Evolutionary conservation across 2,329 filamentous ascomycete species (phyloP).

Genomic region (Dryadomyces quercus-mongolicae): DNA sequence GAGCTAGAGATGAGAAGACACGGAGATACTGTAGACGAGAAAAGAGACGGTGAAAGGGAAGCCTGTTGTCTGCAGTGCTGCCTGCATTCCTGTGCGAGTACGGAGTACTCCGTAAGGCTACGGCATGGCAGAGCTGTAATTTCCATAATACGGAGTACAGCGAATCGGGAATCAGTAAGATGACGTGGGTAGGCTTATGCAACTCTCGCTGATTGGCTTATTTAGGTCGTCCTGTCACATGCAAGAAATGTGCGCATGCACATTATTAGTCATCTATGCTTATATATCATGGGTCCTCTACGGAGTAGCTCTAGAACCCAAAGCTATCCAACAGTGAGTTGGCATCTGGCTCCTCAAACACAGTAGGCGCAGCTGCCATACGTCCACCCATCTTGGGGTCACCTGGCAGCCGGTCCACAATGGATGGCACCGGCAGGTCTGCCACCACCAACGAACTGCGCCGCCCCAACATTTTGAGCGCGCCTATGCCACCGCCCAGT

Average conservation of each 20-base stretch:
- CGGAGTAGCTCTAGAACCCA: conserved; percentile 57
- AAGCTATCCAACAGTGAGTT: conserved; percentile 84
- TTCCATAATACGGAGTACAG: too few relatives aligned
- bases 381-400: conserved; percentile 30
- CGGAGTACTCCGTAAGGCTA: too few relatives aligned
- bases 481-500: conserved; percentile 43
- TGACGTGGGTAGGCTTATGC: too few relatives aligned
- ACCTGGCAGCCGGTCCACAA: conserved; percentile 18
- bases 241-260: too few relatives aligned
- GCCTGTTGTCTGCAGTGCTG: neutral
- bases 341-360: conserved; percentile 87
- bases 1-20: neutral
- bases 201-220: too few relatives aligned
- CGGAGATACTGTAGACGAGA: neutral
- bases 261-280: neutral
- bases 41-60: neutral
- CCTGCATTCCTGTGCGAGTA: neutral
- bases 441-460: conserved; percentile 70
- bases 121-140: too few relatives aligned
- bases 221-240: too few relatives aligned
- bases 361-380: conserved; percentile 52
- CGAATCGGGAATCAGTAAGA: too few relatives aligned
- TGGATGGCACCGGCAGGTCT: conserved; percentile 44
- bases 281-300: neutral
- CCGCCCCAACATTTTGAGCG: conserved; percentile 55